phyloP scores from a whole-genome alignment of 306 rosid species.

The Astragalus glycyphyllos region DNA sequence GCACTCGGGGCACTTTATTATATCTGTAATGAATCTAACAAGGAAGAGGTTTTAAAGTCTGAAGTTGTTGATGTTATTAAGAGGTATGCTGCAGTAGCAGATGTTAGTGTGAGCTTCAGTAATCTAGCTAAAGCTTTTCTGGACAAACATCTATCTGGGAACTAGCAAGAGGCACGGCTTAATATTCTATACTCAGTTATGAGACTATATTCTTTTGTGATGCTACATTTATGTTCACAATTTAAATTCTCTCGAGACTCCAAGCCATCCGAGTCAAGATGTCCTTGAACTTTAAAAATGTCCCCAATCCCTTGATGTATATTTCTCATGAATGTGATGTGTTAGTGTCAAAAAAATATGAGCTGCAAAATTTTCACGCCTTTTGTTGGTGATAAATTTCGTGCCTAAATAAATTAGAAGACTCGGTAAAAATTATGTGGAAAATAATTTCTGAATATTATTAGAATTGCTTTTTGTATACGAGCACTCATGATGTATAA shows the following conservation, averaged over 20 bases:
- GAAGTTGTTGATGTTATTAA: constrained; percentile 78
- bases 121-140: constrained; percentile 84
- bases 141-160: constrained; percentile 61
- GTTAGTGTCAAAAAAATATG: too few species aligned
- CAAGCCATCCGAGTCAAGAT: not conserved
- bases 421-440: too few species aligned
- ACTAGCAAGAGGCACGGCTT: constrained; percentile 27
- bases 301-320: too few species aligned
- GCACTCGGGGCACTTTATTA: constrained; percentile 83
- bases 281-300: too few species aligned
- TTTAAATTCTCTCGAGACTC: not conserved
- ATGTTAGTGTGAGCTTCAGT: constrained; percentile 72
- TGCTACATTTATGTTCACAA: constrained; percentile 2
- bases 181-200: not conserved
- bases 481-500: too few species aligned
- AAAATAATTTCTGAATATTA: too few species aligned
- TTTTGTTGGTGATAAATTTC: too few species aligned
- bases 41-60: constrained; percentile 75
- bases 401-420: too few species aligned
- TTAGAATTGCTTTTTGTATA: too few species aligned
- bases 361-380: too few species aligned
- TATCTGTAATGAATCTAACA: constrained; percentile 65
- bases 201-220: constrained; percentile 23
- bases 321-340: too few species aligned
- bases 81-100: constrained; percentile 82